Evolutionary conservation across 768 basidiomycete genomes (phyloP).

Genomic region (Coprinopsis marcescibilis): DNA sequence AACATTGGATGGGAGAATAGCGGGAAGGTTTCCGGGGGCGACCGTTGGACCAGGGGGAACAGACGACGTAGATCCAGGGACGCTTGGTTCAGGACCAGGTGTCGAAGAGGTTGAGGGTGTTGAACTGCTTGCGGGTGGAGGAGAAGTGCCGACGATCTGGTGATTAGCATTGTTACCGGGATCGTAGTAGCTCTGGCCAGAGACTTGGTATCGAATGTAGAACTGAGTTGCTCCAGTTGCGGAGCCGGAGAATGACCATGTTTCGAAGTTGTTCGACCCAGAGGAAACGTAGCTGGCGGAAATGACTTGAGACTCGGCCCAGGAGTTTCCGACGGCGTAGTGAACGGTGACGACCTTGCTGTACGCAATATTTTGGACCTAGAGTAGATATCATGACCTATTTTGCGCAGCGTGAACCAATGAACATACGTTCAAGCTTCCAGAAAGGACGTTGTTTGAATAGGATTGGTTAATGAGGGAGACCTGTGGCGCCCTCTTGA

Average conservation of each 20-base stretch:
- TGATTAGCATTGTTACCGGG: slow-evolving; percentile 8
- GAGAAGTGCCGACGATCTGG: slow-evolving; percentile 5
- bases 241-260: slow-evolving; percentile 6
- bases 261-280: slow-evolving; percentile 10
- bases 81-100: too few species aligned
- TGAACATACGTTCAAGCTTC: slow-evolving; percentile 2
- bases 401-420: too few species aligned
- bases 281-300: slow-evolving; percentile 2
- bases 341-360: slow-evolving; percentile 6
- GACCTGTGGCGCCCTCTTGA: slow-evolving; percentile 1
- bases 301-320: slow-evolving; percentile 7
- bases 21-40: background rate
- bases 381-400: too few species aligned
- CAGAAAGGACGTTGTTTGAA: slow-evolving; percentile 1
- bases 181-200: slow-evolving; percentile 9
- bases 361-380: slow-evolving; percentile 11
- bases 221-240: slow-evolving; percentile 9
- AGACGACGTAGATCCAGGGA: too few species aligned
- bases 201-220: slow-evolving; percentile 7
- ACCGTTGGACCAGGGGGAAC: background rate
- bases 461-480: background rate
- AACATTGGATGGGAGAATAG: background rate
- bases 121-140: background rate
- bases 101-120: too few species aligned
- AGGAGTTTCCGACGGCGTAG: slow-evolving; percentile 4